These are phyloP conservation scores for Cercospora janseana DNA, from an alignment of 2,329 filamentous ascomycete species.

Conservation along the genomic window DNA sequence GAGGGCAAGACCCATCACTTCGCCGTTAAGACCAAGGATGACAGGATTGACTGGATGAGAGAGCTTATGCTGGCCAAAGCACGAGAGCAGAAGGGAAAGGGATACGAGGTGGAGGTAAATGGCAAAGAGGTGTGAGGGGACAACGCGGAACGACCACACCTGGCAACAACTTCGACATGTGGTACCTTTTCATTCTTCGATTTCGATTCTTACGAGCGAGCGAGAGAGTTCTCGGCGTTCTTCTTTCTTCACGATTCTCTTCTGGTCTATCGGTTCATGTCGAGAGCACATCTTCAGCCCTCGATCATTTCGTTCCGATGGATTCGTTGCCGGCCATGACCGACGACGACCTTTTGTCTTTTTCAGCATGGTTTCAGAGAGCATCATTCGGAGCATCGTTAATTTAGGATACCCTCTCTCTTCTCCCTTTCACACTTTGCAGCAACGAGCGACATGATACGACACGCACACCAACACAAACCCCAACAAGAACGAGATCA, in stretches of 20 bases:
- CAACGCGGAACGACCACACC: background rate
- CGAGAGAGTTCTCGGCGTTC: constrained; percentile 5
- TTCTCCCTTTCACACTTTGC: background rate
- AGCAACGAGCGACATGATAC: constrained; percentile 1
- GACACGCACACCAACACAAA: background rate
- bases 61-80: constrained; percentile 90
- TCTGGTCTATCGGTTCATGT: background rate
- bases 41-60: constrained; percentile 96
- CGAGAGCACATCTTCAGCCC: too few species aligned
- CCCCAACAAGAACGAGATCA: background rate
- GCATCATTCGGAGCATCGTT: constrained; percentile 2
- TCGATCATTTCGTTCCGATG: too few species aligned
- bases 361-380: too few species aligned
- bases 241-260: background rate
- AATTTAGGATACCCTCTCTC: constrained; percentile 5
- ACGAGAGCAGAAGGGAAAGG: constrained; percentile 76
- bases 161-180: background rate
- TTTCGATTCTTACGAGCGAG: background rate
- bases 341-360: too few species aligned
- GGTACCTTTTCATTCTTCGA: background rate
- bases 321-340: too few species aligned
- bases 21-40: constrained; percentile 79
- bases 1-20: constrained; percentile 81
- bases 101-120: constrained; percentile 79
- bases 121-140: constrained; percentile 45